phyloP scores from a whole-genome alignment of 345 rosid species.

The Psidium friedrichsthalianum region DNA sequence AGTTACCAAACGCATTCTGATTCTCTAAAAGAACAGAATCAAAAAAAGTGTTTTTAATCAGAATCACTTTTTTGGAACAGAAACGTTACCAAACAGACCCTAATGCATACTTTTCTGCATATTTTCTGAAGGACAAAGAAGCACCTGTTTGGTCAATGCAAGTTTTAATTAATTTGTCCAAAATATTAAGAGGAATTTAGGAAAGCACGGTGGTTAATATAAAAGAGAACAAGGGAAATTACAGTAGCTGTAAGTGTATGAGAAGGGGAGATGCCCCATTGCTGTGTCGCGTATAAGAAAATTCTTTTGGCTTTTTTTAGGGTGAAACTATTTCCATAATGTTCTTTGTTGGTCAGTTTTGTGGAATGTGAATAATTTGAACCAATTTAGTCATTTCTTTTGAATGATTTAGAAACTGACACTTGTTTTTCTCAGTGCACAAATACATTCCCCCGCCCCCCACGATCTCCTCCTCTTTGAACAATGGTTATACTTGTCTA shows the following conservation, averaged over 20 bases:
- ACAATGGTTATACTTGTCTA: neutral
- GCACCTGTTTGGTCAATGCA: neutral
- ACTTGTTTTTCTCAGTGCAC: neutral
- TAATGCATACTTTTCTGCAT: neutral
- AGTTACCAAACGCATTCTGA: too few species aligned
- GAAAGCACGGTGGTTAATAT: neutral
- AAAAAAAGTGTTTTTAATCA: too few species aligned
- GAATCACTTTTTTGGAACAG: too few species aligned
- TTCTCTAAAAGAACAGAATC: too few species aligned
- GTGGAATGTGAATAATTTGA: neutral
- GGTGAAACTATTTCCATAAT: neutral
- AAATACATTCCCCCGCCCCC: neutral
- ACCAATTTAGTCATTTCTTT: neutral
- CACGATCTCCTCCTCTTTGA: neutral
- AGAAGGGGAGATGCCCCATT: neutral
- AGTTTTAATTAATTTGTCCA: neutral
- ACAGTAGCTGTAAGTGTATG: neutral
- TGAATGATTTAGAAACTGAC: neutral
- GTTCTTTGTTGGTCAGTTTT: neutral
- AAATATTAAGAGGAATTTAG: neutral
- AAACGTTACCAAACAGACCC: too few species aligned
- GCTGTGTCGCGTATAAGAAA: neutral
- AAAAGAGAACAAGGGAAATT: neutral
- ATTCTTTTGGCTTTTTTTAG: neutral
- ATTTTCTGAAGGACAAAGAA: neutral